These are phyloP conservation scores for Cryptococcus deneoformans DNA, from an alignment of 1,284 basidiomycete species.

Conservation along the genomic window DNA sequence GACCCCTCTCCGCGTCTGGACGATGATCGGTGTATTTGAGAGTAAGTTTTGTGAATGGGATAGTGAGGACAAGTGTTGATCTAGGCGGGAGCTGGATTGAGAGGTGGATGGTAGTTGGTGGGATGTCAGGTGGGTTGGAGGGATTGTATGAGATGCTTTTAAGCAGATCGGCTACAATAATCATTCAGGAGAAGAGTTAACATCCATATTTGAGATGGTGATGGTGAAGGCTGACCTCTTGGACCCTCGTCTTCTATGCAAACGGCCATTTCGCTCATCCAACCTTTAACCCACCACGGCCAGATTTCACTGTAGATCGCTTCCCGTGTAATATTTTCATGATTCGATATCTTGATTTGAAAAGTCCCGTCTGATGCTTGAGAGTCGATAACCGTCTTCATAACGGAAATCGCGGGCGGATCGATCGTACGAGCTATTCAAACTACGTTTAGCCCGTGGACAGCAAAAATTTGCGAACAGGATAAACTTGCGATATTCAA, in stretches of 20 bases:
- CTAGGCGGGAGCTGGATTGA: conserved; percentile 67
- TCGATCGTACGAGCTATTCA: conserved; percentile 42
- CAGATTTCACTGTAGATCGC: conserved; percentile 84
- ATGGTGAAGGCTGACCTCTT: conserved; percentile 15
- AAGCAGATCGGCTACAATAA: conserved; percentile 57
- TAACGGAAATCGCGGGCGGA: conserved; percentile 59
- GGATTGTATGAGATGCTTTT: conserved; percentile 64
- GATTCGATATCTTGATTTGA: conserved; percentile 67
- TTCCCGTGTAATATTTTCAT: conserved; percentile 54
- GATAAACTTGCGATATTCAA: conserved; percentile 45
- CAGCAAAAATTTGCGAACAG: background rate
- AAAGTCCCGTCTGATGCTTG: conserved; percentile 71
- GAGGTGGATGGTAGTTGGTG: conserved; percentile 71
- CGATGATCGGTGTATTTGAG: conserved; percentile 93
- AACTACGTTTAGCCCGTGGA: background rate
- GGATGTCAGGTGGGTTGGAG: conserved; percentile 62
- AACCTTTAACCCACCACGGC: conserved; percentile 89
- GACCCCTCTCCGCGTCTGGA: conserved; percentile 91
- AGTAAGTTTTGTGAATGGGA: conserved; percentile 81
- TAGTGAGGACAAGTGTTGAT: conserved; percentile 61
- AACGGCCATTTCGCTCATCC: conserved; percentile 72
- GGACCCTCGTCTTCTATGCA: conserved; percentile 33
- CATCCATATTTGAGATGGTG: background rate
- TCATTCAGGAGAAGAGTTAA: background rate
- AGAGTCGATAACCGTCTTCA: conserved; percentile 68